These are phyloP conservation scores for Apocynum venetum DNA, from an alignment of 257 asterid species.

Conservation along the genomic window DNA sequence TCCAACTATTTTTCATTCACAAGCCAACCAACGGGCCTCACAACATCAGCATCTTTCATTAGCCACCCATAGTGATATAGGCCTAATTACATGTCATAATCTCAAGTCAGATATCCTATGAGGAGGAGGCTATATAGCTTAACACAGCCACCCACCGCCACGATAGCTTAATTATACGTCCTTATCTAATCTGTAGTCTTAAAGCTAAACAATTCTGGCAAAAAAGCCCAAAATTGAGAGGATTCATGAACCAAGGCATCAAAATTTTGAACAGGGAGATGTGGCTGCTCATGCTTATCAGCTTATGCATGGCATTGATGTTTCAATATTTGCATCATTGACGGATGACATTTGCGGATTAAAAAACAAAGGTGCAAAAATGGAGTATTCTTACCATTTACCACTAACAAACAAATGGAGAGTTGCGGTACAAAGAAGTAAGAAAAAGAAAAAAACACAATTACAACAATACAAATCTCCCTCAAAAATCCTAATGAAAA, in stretches of 20 bases:
- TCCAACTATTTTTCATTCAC: no score
- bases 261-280: not conserved
- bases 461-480: not conserved
- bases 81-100: not conserved
- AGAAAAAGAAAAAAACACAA: not conserved
- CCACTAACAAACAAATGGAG: constrained; percentile 5
- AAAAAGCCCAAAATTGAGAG: not conserved
- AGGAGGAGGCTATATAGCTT: not conserved
- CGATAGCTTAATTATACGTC: not conserved
- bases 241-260: not conserved
- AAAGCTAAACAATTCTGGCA: not conserved
- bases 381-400: not conserved
- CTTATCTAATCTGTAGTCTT: no score
- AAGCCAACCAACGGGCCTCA: not conserved
- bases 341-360: not conserved
- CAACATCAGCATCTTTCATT: not conserved
- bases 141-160: not conserved
- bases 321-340: not conserved
- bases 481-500: not conserved
- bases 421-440: not conserved
- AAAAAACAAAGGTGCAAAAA: not conserved
- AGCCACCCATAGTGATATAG: not conserved
- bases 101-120: not conserved
- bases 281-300: not conserved
- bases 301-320: not conserved